These are phyloP conservation scores for Trichoderma orchidacearum DNA, from an alignment of 495 filamentous ascomycete genomes.

Conservation along the genomic window DNA sequence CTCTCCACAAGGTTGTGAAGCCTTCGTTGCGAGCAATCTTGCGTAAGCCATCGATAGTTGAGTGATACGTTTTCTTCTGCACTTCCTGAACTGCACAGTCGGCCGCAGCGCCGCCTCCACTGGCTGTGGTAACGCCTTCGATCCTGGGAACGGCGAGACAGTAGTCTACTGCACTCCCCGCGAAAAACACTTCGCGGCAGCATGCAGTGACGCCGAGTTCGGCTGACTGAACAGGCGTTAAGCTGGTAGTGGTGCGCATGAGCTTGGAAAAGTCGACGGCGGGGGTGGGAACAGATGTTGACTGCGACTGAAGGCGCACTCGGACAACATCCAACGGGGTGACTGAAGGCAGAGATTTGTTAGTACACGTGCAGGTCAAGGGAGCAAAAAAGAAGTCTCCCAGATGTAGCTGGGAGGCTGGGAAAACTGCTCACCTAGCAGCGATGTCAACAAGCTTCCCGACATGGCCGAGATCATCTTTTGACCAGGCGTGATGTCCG, in stretches of 20 bases:
- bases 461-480: constrained; percentile 90
- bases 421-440: constrained; percentile 59
- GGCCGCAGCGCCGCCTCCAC: constrained; percentile 11
- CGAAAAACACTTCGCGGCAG: constrained; percentile 95
- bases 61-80: constrained; percentile 70
- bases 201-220: constrained; percentile 89
- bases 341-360: constrained; percentile 36
- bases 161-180: constrained; percentile 69
- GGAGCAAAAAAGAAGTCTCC: too few species aligned
- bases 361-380: neutral
- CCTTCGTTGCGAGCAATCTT: constrained; percentile 98
- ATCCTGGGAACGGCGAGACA: constrained; percentile 48
- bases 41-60: constrained; percentile 78
- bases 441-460: constrained; percentile 76
- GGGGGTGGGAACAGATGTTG: constrained; percentile 24
- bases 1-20: constrained; percentile 75
- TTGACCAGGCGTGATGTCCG: constrained; percentile 61
- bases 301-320: constrained; percentile 81
- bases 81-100: constrained; percentile 83
- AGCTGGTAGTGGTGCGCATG: constrained; percentile 17
- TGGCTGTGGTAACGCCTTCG: constrained; percentile 12
- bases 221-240: constrained; percentile 47
- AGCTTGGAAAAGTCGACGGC: constrained; percentile 9
- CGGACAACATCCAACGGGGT: constrained; percentile 96
- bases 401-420: too few species aligned